Conservation (phyloP, 2,329 filamentous ascomycete species). For the Colletotrichum lentis region DNA sequence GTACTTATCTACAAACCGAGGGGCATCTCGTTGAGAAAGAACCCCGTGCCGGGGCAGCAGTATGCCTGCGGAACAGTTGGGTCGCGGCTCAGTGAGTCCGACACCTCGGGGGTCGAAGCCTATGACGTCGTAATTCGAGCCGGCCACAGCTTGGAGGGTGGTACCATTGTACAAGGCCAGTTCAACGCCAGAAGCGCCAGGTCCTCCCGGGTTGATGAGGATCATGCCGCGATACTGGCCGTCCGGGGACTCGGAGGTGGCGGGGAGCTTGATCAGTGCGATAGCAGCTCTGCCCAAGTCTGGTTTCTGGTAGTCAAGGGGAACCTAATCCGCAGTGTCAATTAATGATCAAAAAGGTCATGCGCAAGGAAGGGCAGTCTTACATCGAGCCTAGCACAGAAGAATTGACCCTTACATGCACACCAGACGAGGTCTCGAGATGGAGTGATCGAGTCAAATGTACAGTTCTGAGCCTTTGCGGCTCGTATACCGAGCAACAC, state of each 20-base stretch:
- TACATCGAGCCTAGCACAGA: constrained; percentile 51
- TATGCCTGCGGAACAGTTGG: constrained; percentile 48
- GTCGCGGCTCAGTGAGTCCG: constrained; percentile 47
- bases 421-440: constrained; percentile 41
- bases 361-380: neutral
- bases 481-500: neutral
- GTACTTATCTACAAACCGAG: constrained; percentile 6
- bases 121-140: constrained; percentile 50
- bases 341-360: neutral
- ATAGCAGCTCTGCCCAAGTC: constrained; percentile 46
- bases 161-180: constrained; percentile 44
- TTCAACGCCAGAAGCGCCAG: constrained; percentile 51
- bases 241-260: constrained; percentile 48
- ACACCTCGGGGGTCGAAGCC: constrained; percentile 57
- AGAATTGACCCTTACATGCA: constrained; percentile 48
- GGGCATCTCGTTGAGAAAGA: neutral
- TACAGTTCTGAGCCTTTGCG: constrained; percentile 41
- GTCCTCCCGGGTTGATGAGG: constrained; percentile 56
- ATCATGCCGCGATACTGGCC: constrained; percentile 52
- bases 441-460: constrained; percentile 25
- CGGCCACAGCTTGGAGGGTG: constrained; percentile 38
- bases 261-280: constrained; percentile 51
- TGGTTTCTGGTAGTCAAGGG: constrained; percentile 50
- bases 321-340: constrained; percentile 43
- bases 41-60: neutral